These are phyloP conservation scores for Phytophthora citricola DNA, from an alignment of 352 stramenopile species.

Conservation along the genomic window DNA sequence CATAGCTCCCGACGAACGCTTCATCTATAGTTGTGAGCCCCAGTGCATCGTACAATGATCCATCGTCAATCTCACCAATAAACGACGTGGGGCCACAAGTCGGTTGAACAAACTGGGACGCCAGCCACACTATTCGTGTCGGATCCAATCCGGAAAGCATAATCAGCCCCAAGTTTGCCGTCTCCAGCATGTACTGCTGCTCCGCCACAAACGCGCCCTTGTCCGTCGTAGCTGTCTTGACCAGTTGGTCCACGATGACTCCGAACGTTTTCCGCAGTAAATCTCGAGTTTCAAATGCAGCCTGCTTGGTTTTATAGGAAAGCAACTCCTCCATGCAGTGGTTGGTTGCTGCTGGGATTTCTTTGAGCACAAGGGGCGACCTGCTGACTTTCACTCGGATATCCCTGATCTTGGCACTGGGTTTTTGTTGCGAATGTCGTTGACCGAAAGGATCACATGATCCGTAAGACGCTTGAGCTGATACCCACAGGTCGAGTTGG, in stretches of 20 bases:
- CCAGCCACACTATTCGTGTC: constrained; percentile 33
- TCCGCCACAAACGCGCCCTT: constrained; percentile 16
- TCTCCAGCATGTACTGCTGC: constrained; percentile 19
- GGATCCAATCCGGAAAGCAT: constrained; percentile 23
- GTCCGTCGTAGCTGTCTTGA: constrained; percentile 17
- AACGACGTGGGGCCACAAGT: constrained; percentile 29
- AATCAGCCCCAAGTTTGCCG: constrained; percentile 18
- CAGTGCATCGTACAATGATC: constrained; percentile 29
- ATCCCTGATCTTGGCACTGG: constrained; percentile 12
- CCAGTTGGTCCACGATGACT: constrained; percentile 34
- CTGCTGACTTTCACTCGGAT: constrained; percentile 25
- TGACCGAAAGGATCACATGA: constrained; percentile 21
- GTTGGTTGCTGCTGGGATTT: constrained; percentile 29
- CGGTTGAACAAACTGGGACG: constrained; percentile 30
- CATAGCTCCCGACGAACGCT: constrained; percentile 33
- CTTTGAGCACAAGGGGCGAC: constrained; percentile 19
- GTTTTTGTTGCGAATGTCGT: constrained; percentile 11
- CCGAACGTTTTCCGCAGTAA: constrained; percentile 32
- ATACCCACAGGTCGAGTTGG: constrained; percentile 25
- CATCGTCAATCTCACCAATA: constrained; percentile 34
- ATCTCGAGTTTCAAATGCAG: constrained; percentile 31
- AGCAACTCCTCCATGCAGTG: constrained; percentile 35
- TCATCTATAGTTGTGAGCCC: constrained; percentile 21
- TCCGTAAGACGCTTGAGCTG: constrained; percentile 34
- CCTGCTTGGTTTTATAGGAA: constrained; percentile 20